Evolutionary conservation across 768 basidiomycete species (phyloP), one percentile per base, ranked within the genome.

Genomic region (Russula emetica): DNA sequence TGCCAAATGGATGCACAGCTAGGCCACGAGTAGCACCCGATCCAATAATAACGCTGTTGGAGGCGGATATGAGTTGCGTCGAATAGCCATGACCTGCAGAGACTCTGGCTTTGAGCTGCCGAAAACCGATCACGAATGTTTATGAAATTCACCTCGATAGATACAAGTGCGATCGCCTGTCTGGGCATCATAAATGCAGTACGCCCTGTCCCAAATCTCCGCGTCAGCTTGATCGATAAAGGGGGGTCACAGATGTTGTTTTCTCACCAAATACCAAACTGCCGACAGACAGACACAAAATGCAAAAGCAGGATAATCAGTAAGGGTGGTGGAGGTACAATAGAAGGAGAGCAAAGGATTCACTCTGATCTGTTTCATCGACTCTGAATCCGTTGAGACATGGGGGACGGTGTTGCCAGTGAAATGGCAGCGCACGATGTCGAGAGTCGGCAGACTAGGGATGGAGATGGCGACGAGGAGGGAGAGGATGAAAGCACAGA

Each of bases 1-100:
- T 67, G 88, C 90, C 89, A 58, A 90, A 83, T 20, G 90, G 88
- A 68, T 90, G 88, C 32, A 90, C 78, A 2, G 83, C 87, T 10
- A 92, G 80, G 5, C 88, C 90, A 44, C 83, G 82, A 9, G 90
- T 92, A 86, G 87, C 89, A 1, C 83, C 80, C 0, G 83, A 69
- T 4, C 73, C 78, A 61, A 89, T 79, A 53, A 72, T 74, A n/a
- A 79, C 74, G 44, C 66, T 77, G 51, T 72, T 73, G 4, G 76
- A 67, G 51, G 76, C 76, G n/a, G 70, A 71, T 26, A 76, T 42
- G 67, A 78, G 78, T n/a, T 72, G 66, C 66, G 86, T 68, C 51
- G 75, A 73, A 71, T 91, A 91, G 5, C 81, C 87, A 69, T 83
- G 78, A 18, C 81, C 83, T 83, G 68, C 16, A 10, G 18, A 42